phyloP scores from a whole-genome alignment of 2,329 filamentous ascomycete genomes.

The Talaromyces sp. region DNA sequence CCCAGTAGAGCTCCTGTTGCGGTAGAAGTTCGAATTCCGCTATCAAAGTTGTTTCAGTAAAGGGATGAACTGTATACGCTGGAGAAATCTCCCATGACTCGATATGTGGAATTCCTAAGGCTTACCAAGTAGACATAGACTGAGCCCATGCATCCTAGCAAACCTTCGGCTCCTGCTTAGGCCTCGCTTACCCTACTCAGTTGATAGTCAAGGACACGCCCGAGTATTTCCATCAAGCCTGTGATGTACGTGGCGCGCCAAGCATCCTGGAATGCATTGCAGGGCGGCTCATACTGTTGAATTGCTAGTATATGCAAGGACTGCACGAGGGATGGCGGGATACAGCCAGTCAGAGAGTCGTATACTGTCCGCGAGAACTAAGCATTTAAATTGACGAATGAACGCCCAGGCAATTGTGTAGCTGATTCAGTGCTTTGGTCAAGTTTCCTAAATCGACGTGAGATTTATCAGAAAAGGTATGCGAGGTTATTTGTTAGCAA shows the following conservation, averaged over 20 bases:
- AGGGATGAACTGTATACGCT: not conserved
- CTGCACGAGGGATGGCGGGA: conserved; percentile 14
- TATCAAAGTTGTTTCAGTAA: not conserved
- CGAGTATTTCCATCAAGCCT: not conserved
- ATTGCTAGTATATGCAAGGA: conserved; percentile 21
- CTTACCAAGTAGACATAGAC: not conserved
- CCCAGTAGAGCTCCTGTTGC: not conserved
- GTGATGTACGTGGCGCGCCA: conserved; percentile 18
- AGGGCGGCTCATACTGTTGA: conserved; percentile 16
- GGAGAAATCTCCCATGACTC: not conserved
- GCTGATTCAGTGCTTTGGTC: not conserved
- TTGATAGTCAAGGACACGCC: not conserved
- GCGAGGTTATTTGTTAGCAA: not conserved
- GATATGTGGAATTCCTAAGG: not conserved
- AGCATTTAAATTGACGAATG: not conserved
- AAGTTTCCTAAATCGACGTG: not conserved
- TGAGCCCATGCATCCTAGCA: not conserved
- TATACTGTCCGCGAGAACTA: not conserved
- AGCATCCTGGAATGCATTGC: conserved; percentile 16
- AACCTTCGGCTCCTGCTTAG: not conserved
- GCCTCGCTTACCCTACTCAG: not conserved
- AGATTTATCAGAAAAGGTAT: not conserved
- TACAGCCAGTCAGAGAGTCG: not conserved
- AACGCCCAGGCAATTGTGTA: not conserved
- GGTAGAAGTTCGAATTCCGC: not conserved